Evolutionary conservation across 352 stramenopile species (phyloP).

Genomic region (Phytophthora tentaculata): DNA sequence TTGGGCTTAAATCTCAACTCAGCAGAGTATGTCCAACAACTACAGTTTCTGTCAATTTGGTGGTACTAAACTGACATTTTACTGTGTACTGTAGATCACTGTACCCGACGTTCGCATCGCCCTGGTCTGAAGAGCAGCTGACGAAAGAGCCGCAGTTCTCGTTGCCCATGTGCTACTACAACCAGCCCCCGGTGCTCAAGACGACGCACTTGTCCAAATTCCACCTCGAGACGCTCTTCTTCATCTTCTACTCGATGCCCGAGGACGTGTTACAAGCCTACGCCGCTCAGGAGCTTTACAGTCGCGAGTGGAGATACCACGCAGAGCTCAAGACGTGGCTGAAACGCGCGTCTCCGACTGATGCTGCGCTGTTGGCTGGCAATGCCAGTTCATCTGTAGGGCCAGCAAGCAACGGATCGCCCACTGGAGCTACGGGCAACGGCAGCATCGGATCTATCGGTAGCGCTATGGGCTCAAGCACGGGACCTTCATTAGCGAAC

Average conservation of each 20-base stretch:
- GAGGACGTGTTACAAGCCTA: conserved; percentile 97
- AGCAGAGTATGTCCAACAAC: conserved; percentile 79
- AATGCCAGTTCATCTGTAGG: conserved; percentile 38
- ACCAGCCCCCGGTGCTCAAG: conserved; percentile 97
- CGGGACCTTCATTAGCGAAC: conserved; percentile 40
- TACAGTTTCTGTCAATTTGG: too few relatives aligned
- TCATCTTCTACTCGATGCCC: conserved; percentile 99
- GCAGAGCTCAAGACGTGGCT: conserved; percentile 98
- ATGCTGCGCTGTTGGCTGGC: conserved; percentile 62
- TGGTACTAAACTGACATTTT: not conserved
- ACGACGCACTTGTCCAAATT: conserved; percentile 98
- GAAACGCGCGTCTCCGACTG: conserved; percentile 79
- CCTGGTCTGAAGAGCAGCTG: conserved; percentile 73
- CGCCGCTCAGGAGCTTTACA: conserved; percentile 89
- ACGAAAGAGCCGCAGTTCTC: conserved; percentile 88
- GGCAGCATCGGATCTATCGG: conserved; percentile 74
- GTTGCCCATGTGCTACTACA: conserved; percentile 89
- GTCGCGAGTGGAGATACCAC: conserved; percentile 98
- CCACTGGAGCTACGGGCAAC: conserved; percentile 32
- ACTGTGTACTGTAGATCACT: conserved; percentile 49
- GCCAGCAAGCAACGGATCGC: conserved; percentile 33
- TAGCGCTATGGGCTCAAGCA: conserved; percentile 48
- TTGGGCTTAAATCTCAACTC: conserved; percentile 87
- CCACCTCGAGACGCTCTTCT: conserved; percentile 98
- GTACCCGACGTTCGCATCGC: conserved; percentile 83